These are phyloP conservation scores for Lasiodiplodia citricola DNA, from an alignment of 2,329 filamentous ascomycete genomes.

Conservation along the genomic window DNA sequence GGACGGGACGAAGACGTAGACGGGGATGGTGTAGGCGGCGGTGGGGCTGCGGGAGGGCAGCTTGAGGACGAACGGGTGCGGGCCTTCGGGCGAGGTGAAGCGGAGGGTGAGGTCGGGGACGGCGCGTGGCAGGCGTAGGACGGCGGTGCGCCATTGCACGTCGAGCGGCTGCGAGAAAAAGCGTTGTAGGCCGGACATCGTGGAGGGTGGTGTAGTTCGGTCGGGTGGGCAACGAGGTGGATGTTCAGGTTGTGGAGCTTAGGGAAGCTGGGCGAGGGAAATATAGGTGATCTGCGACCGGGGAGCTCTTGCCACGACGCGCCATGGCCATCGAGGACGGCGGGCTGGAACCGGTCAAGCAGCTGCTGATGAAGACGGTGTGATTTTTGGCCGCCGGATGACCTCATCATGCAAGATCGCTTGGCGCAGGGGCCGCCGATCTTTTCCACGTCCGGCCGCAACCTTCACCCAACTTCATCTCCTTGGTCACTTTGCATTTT, in stretches of 20 bases:
- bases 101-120: conserved; percentile 45
- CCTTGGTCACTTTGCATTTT: too few relatives aligned
- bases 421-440: background rate
- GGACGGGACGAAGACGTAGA: conserved; percentile 51
- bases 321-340: background rate
- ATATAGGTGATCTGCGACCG: background rate
- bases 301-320: conserved; percentile 5
- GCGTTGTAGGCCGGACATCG: conserved; percentile 25
- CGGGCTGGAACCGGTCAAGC: background rate
- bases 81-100: conserved; percentile 47
- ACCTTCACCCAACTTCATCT: background rate
- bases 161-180: conserved; percentile 44
- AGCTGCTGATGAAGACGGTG: conserved; percentile 3
- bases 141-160: conserved; percentile 45
- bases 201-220: background rate
- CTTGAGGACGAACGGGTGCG: conserved; percentile 49
- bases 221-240: background rate
- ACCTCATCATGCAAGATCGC: conserved; percentile 1
- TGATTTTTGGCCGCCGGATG: background rate
- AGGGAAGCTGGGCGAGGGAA: background rate
- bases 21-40: conserved; percentile 43
- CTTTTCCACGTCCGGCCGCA: background rate
- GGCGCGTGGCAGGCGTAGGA: conserved; percentile 45
- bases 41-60: conserved; percentile 42
- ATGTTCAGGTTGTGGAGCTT: background rate